These are phyloP conservation scores for Debaryomyces robertsiae DNA, from an alignment of 1,139 yeast species.

Conservation along the genomic window DNA sequence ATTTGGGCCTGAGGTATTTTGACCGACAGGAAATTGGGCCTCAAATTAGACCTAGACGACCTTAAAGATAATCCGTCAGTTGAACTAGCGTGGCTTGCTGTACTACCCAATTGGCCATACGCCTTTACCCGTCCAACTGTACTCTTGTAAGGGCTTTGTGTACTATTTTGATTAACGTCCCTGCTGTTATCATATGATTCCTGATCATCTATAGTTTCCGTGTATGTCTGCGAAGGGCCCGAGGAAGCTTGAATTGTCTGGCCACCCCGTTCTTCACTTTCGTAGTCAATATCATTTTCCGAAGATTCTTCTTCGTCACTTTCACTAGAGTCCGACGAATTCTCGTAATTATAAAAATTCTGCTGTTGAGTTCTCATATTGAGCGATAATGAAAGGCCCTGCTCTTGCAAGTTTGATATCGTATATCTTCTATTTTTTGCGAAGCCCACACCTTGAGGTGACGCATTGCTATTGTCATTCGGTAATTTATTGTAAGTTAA, in stretches of 20 bases:
- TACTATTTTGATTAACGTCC: not conserved
- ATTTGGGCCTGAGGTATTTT: slow-evolving; percentile 76
- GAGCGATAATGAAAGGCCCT: slow-evolving; percentile 67
- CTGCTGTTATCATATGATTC: not conserved
- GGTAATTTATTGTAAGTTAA: slow-evolving; percentile 23
- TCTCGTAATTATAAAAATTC: slow-evolving; percentile 29
- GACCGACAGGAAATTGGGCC: slow-evolving; percentile 77
- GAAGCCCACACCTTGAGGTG: slow-evolving; percentile 21
- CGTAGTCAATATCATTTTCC: slow-evolving; percentile 15
- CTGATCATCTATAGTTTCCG: slow-evolving; percentile 9
- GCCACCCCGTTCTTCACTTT: slow-evolving; percentile 6
- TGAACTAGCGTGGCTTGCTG: slow-evolving; percentile 8
- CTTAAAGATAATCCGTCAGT: slow-evolving; percentile 32
- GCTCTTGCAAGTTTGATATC: slow-evolving; percentile 61
- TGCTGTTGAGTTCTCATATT: slow-evolving; percentile 64
- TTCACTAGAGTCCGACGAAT: slow-evolving; percentile 27
- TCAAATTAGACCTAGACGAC: slow-evolving; percentile 40
- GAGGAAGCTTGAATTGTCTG: slow-evolving; percentile 15
- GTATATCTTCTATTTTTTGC: slow-evolving; percentile 46
- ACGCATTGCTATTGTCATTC: slow-evolving; percentile 1
- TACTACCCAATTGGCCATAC: slow-evolving; percentile 15
- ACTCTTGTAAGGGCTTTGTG: not conserved
- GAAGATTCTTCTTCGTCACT: slow-evolving; percentile 28
- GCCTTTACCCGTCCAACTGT: slow-evolving; percentile 12
- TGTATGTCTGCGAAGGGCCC: not conserved